These are phyloP conservation scores for Rhizophagus prolifer DNA, from an alignment of 192 early-diverging fungal genomes.

Conservation along the genomic window DNA sequence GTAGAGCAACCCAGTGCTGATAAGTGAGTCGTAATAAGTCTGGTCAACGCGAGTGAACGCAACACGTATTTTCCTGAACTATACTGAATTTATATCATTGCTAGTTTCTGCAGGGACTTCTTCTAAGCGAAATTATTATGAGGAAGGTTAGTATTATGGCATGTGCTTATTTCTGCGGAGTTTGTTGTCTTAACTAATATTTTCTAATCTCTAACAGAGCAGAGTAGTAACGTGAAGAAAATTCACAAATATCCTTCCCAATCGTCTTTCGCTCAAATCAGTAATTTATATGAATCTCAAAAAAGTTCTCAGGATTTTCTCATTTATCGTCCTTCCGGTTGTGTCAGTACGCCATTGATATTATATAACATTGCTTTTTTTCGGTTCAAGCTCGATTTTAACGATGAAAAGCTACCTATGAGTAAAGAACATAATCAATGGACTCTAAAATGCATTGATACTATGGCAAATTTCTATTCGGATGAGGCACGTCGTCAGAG, in stretches of 20 bases:
- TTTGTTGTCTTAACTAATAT: constrained; percentile 11
- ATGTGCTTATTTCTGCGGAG: background rate
- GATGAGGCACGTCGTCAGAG: background rate
- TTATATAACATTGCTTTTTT: constrained; percentile 1
- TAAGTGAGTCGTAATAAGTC: background rate
- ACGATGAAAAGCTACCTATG: background rate
- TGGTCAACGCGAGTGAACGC: background rate
- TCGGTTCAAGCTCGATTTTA: background rate
- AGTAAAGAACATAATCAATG: constrained; percentile 14
- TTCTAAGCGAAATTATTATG: constrained; percentile 1
- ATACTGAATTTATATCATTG: background rate
- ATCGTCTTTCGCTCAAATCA: constrained; percentile 1
- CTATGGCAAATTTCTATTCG: background rate
- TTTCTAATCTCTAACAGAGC: constrained; percentile 10
- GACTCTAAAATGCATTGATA: background rate
- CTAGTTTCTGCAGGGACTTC: background rate
- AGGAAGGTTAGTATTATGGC: constrained; percentile 16
- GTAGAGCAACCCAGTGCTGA: background rate
- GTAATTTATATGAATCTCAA: background rate
- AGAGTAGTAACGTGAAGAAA: constrained; percentile 3
- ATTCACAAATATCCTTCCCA: constrained; percentile 10
- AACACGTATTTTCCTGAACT: no score
- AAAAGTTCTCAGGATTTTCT: background rate
- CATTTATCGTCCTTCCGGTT: background rate
- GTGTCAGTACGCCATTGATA: background rate